Base-by-base conservation (phyloP, 805 yeast genomes). In the Scheffersomyces lignosus region DNA sequence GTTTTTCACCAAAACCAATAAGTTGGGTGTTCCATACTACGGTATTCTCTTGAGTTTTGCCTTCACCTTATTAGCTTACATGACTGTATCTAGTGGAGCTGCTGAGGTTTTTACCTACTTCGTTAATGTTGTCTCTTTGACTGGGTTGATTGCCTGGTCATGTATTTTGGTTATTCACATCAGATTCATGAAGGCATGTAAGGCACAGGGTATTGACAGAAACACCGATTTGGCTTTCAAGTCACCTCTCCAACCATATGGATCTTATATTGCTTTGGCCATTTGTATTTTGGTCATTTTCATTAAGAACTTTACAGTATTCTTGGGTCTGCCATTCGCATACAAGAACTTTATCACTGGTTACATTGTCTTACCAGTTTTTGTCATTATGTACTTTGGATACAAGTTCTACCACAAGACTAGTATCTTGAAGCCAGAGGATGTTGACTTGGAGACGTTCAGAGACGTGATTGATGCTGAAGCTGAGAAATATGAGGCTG, bases 91-190 rank as follows among this genome's bases (percentile, higher is more conserved):
- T 2, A 60, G 77, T 4, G 62, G 73, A 4, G 68, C 90, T 0
- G 64, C 77, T 15, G 72, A 71, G 18, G 70, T 83, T 27, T 85
- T 86, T 66, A 65, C 58, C 31, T 83, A 83, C 56, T 81, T 86
- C 49, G 87, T 85, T 42, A 85, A 83, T 48, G 83, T 83, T 41
- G 88, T 83, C 30, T 79, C 91, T 15, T 80, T 85, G 48, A 79
- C 83, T 39, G 90, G 90, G 45, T 67, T 85, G 39, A 60, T 85
- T 49, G 81, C 87, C 34, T 86, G 91, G 90, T 69, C 81, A 29
- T 75, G 85, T 36, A 83, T 86, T 48, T 62, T 82, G 41, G 67
- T 81, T 41, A 80, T 88, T 18, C 85, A 81, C 60, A 67, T 86
- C 36, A 71, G 75, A 48, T 86, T 85, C 63, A 70, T 70, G 67